Percentiles rank a stretch among this genome's conserved stretches.
phyloP scores from a whole-genome alignment of 768 basidiomycete species.

The Rhodotorula graminis region DNA sequence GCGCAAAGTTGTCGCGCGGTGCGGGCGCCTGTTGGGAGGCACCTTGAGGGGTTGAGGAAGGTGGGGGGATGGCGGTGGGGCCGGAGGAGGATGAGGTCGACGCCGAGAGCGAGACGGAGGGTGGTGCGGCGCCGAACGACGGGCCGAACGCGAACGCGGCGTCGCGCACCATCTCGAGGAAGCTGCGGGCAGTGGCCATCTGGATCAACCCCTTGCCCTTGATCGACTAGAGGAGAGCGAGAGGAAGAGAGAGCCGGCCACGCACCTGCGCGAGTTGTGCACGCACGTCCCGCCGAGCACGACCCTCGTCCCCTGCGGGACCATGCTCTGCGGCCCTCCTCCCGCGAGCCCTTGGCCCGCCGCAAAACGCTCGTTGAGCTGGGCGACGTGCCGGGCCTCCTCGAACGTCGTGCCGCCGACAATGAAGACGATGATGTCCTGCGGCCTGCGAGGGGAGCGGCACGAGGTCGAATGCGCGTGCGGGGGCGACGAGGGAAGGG shows the following conservation, averaged over 20 bases:
- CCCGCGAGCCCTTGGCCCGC: slow-evolving; percentile 17
- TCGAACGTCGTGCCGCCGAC: slow-evolving; percentile 95
- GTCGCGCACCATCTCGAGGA: slow-evolving; percentile 78
- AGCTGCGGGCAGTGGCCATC: slow-evolving; percentile 52
- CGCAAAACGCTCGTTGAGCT: slow-evolving; percentile 72
- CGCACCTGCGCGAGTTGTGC: slow-evolving; percentile 85
- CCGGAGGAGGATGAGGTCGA: background rate
- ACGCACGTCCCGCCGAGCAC: slow-evolving; percentile 90
- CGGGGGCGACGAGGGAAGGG: too few species aligned
- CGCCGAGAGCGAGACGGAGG: background rate
- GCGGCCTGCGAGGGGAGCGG: slow-evolving; percentile 58
- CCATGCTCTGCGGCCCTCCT: slow-evolving; percentile 10
- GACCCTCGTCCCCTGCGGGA: slow-evolving; percentile 65
- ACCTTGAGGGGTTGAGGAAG: background rate
- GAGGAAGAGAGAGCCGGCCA: background rate
- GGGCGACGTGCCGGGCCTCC: slow-evolving; percentile 76
- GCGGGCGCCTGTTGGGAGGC: background rate
- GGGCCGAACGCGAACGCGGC: slow-evolving; percentile 52
- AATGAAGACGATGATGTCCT: slow-evolving; percentile 94
- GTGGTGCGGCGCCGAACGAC: slow-evolving; percentile 54
- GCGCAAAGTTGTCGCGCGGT: slow-evolving; percentile 2
- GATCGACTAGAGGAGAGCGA: background rate
- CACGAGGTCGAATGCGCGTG: background rate
- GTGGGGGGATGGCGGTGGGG: background rate
- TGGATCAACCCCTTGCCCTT: background rate